Evolutionary conservation across 257 asterid genomes (phyloP).

Genomic region (Gentiana macrophylla): DNA sequence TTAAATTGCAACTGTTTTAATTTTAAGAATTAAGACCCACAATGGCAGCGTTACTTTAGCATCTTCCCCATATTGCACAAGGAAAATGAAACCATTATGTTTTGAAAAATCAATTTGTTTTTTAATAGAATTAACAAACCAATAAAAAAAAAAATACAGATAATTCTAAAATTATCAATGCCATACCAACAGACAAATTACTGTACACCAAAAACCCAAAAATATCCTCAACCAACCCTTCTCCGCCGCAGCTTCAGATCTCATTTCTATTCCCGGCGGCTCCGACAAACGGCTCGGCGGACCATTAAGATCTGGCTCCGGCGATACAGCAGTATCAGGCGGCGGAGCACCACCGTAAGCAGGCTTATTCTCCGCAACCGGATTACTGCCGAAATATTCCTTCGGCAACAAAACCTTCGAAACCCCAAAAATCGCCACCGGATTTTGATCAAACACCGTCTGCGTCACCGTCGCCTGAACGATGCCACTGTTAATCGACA

Average conservation of each 20-base stretch:
- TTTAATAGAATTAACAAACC: too few relatives aligned
- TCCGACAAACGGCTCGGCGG: conserved; percentile 46
- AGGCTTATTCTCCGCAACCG: conserved; percentile 36
- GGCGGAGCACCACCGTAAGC: conserved; percentile 47
- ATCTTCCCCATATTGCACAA: too few relatives aligned
- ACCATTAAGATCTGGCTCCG: conserved; percentile 28
- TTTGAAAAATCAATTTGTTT: too few relatives aligned
- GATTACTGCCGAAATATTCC: conserved; percentile 58
- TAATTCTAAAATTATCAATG: conserved; percentile 5
- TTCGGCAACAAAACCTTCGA: conserved; percentile 62
- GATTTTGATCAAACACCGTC: conserved; percentile 84
- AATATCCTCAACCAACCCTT: conserved; percentile 13
- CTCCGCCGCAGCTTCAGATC: conserved; percentile 27
- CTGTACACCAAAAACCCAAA: conserved; percentile 43
- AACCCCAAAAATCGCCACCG: conserved; percentile 81
- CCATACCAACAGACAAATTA: conserved; percentile 27
- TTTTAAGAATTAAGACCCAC: too few relatives aligned
- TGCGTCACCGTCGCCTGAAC: conserved; percentile 69
- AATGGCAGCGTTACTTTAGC: too few relatives aligned
- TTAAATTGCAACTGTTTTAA: too few relatives aligned
- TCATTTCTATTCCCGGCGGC: conserved; percentile 42
- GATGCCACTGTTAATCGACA: conserved; percentile 65
- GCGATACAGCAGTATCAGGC: conserved; percentile 40
- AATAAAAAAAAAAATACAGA: too few relatives aligned
- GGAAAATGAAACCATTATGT: too few relatives aligned